Conservation (phyloP, 2,329 filamentous ascomycete genomes). For the Cordyceps cicadae region DNA sequence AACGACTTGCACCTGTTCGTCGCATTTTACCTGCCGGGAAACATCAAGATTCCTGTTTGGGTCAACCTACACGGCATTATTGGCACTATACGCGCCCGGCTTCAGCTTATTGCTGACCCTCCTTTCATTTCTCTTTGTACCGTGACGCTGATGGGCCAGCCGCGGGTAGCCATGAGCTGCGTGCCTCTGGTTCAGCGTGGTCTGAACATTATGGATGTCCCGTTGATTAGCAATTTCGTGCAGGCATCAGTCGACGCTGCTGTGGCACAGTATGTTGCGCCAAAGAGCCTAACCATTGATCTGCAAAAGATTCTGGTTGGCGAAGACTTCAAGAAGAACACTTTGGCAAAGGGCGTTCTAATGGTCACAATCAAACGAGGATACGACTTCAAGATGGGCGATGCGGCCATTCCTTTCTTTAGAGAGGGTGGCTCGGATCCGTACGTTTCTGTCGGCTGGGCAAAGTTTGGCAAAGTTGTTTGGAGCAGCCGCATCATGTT, state of each 20-base stretch:
- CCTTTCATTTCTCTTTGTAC: slow-evolving; percentile 72
- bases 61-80: slow-evolving; percentile 65
- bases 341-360: slow-evolving; percentile 53
- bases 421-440: slow-evolving; percentile 56
- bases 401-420: slow-evolving; percentile 52
- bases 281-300: slow-evolving; percentile 65
- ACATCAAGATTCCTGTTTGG: slow-evolving; percentile 56
- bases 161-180: slow-evolving; percentile 62
- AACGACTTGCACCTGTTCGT: slow-evolving; percentile 58
- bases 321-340: slow-evolving; percentile 73
- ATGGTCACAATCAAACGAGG: slow-evolving; percentile 59
- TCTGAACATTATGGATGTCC: slow-evolving; percentile 67
- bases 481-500: slow-evolving; percentile 53
- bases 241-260: slow-evolving; percentile 67
- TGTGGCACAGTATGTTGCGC: slow-evolving; percentile 66
- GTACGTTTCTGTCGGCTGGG: slow-evolving; percentile 67
- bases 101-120: slow-evolving; percentile 67
- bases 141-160: slow-evolving; percentile 66
- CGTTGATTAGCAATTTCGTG: slow-evolving; percentile 66
- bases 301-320: slow-evolving; percentile 70
- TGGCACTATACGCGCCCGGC: slow-evolving; percentile 58
- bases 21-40: slow-evolving; percentile 58
- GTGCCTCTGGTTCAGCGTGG: slow-evolving; percentile 60
- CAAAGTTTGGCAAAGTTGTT: slow-evolving; percentile 64
- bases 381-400: slow-evolving; percentile 63